phyloP scores from a whole-genome alignment of 176 grass and related monocot genomes.

The Eragrostis curvula region DNA sequence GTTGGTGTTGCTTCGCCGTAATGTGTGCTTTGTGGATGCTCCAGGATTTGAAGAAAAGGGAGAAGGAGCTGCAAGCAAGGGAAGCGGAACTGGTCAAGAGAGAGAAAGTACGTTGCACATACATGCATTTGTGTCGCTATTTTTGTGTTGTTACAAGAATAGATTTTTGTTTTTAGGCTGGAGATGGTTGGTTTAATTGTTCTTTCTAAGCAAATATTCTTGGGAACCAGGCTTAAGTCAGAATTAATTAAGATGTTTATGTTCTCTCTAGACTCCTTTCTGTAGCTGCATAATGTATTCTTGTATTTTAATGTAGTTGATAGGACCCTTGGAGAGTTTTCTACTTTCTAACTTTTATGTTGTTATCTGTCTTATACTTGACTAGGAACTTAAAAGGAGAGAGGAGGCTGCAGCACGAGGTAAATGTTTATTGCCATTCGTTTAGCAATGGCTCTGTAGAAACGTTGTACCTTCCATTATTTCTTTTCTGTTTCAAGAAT shows the following conservation, averaged over 20 bases:
- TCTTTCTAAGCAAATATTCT: not conserved
- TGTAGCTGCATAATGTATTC: not conserved
- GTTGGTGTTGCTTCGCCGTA: not conserved
- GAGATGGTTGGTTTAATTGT: slow-evolving; percentile 14
- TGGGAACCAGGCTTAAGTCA: not conserved
- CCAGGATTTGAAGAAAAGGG: slow-evolving; percentile 89
- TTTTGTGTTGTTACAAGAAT: not conserved
- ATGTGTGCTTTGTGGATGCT: slow-evolving; percentile 27
- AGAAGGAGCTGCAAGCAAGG: slow-evolving; percentile 92
- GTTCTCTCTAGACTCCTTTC: not conserved
- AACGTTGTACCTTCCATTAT: not conserved
- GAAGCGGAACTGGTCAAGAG: slow-evolving; percentile 90
- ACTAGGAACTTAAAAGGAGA: slow-evolving; percentile 82
- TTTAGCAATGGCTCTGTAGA: slow-evolving; percentile 17
- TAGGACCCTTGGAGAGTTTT: slow-evolving; percentile 4
- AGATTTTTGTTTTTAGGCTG: not conserved
- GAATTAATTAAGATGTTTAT: slow-evolving; percentile 3
- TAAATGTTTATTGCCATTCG: slow-evolving; percentile 38
- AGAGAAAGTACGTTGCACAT: slow-evolving; percentile 66
- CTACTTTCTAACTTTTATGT: slow-evolving; percentile 34
- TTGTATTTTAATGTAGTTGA: not conserved
- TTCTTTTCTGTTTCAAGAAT: not conserved
- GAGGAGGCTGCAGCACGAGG: slow-evolving; percentile 89
- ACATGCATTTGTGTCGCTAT: not conserved
- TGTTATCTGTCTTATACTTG: slow-evolving; percentile 36